phyloP scores from a whole-genome alignment of 257 asterid species.

The Nicotiana noctiflora region DNA sequence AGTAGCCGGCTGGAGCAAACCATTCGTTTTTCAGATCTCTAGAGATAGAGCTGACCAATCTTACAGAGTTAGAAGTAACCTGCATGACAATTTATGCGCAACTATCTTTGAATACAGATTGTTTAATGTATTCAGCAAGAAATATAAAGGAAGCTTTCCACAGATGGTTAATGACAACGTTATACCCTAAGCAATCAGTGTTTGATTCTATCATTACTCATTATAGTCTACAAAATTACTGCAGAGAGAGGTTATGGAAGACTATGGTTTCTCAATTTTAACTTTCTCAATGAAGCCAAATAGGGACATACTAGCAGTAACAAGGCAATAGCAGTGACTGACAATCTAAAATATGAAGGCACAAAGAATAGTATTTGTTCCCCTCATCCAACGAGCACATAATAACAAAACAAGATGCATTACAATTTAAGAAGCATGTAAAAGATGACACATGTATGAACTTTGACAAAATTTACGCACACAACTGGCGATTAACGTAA shows the following conservation, averaged over 20 bases:
- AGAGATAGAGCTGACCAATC: conserved; percentile 69
- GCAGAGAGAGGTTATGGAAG: background rate
- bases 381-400: conserved; percentile 8
- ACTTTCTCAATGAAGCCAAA: background rate
- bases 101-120: conserved; percentile 16
- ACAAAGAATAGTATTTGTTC: background rate
- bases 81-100: conserved; percentile 26
- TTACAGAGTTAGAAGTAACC: conserved; percentile 77
- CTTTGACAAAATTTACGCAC: background rate
- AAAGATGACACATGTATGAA: background rate
- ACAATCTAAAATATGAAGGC: background rate
- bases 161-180: background rate
- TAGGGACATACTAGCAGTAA: background rate
- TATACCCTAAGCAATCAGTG: background rate
- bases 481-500: background rate
- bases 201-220: background rate
- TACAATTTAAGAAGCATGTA: background rate
- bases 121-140: background rate
- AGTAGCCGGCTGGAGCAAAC: conserved; percentile 69
- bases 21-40: conserved; percentile 71
- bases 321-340: background rate
- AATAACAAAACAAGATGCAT: background rate
- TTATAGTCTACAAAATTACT: background rate
- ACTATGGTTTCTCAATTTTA: background rate
- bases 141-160: background rate